Percentiles rank a stretch among this genome's conserved stretches.
Evolutionary conservation across 805 yeast species (phyloP).

Genomic region (Monosporozyma aquatica): DNA sequence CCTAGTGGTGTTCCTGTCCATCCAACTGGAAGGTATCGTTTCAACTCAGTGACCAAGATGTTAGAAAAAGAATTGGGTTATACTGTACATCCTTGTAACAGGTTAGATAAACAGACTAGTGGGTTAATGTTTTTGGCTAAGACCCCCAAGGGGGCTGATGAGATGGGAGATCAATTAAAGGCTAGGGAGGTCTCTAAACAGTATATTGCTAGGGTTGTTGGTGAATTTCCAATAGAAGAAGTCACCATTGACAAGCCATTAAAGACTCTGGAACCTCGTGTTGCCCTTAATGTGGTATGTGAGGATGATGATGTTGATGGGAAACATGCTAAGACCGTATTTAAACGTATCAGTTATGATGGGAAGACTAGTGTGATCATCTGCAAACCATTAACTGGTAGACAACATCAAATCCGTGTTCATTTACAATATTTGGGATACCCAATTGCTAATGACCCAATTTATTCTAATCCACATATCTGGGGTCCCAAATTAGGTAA

Average conservation of each 20-base stretch:
- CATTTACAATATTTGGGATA: slow-evolving; percentile 79
- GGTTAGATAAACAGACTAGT: slow-evolving; percentile 82
- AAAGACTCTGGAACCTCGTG: slow-evolving; percentile 60
- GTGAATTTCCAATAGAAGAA: slow-evolving; percentile 61
- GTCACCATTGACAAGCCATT: slow-evolving; percentile 59
- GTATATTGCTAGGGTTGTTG: slow-evolving; percentile 79
- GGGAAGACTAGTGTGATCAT: slow-evolving; percentile 53
- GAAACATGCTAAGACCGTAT: slow-evolving; percentile 68
- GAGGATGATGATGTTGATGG: slow-evolving; percentile 27
- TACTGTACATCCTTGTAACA: slow-evolving; percentile 73
- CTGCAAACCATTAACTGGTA: slow-evolving; percentile 81
- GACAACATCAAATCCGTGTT: slow-evolving; percentile 92
- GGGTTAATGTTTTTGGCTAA: slow-evolving; percentile 89
- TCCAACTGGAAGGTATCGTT: slow-evolving; percentile 80
- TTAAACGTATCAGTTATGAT: slow-evolving; percentile 58
- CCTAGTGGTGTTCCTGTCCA: slow-evolving; percentile 94
- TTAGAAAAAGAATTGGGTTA: slow-evolving; percentile 60
- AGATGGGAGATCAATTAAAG: slow-evolving; percentile 59
- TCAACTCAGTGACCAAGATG: slow-evolving; percentile 65
- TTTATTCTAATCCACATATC: slow-evolving; percentile 66
- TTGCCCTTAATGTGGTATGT: slow-evolving; percentile 50
- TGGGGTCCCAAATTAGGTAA: slow-evolving; percentile 78
- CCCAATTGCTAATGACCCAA: slow-evolving; percentile 89
- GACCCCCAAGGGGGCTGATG: slow-evolving; percentile 67
- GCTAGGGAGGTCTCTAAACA: slow-evolving; percentile 72